Evolutionary conservation across 2,329 filamentous ascomycete species (phyloP), one percentile per base, ranked within the genome.

Genomic region (Aspergillus calidoustus): DNA sequence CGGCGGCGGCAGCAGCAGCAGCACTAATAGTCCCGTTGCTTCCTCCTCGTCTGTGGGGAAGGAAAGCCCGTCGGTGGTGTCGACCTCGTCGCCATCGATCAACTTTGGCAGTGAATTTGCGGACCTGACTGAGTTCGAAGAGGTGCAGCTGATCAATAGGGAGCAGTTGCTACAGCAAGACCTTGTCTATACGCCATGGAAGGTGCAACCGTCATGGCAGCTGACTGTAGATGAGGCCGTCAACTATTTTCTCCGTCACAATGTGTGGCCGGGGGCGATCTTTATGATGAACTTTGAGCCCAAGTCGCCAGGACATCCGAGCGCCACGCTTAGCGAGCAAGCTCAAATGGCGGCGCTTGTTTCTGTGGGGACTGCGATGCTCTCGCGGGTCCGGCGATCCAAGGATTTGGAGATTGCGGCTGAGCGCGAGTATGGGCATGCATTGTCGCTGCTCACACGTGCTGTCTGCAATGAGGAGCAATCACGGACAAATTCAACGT

Each of bases 281-380:
- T 74, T 70, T 64, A 68, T 70, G 56, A 62, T 60, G 46, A 68
- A 69, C 22, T 65, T 68, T 17, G 67, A 70, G 7, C 59, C 64
- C 34, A 66, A 68, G n/a, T 68, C 70, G 43, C 64, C 70, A 41
- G 41, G 63, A 7, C 63, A 65, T 23, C 54, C 66, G 1, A 67
- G 66, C 11, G 60, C 60, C 4, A 52, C 71, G 4, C 51, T 69
- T 13, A 73, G 75, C 23, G 66, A 72, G 28, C 67, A 68, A 52
- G 74, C 75, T 7, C 71, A 79, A 65, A 68, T 73, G 59, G 80
- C 83, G 38, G 80, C 84, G 50, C 84, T 88, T 76, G 74, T 82
- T 8, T 85, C 87, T 15, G 80, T 88, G 19, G 86, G 86, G 2
- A 78, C 87, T 52, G 86, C 86, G 0, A 84, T 84, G 62, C 70